Conservation (phyloP, 176 grass and related monocot genomes). For the Pontederia paniculata region DNA sequence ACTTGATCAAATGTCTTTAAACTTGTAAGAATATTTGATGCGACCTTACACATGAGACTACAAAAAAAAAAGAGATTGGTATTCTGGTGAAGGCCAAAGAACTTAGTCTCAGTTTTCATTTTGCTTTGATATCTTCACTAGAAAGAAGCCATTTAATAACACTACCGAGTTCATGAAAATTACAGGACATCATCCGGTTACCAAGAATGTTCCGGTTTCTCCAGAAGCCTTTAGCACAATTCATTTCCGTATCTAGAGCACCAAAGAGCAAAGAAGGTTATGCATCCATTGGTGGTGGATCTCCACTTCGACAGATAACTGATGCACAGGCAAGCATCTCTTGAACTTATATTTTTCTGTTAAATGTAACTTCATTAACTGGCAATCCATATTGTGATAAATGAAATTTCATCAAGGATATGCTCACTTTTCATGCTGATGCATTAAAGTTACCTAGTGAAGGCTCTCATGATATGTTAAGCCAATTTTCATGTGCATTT, state of each 20-base stretch:
- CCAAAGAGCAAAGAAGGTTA: slow-evolving; percentile 99
- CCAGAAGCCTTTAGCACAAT: slow-evolving; percentile 91
- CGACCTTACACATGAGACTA: too few species aligned
- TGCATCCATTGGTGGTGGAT: slow-evolving; percentile 97
- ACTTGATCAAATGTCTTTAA: too few species aligned
- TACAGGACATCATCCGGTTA: slow-evolving; percentile 96
- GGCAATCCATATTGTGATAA: neutral
- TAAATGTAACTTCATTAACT: neutral
- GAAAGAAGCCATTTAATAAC: neutral
- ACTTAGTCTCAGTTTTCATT: too few species aligned
- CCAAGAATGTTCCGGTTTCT: slow-evolving; percentile 89
- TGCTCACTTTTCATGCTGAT: too few species aligned
- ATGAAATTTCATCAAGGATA: too few species aligned
- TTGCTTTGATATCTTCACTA: neutral
- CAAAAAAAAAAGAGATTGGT: too few species aligned
- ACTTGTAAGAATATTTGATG: too few species aligned
- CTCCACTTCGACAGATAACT: slow-evolving; percentile 96
- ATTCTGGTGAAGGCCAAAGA: too few species aligned
- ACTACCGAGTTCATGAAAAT: slow-evolving; percentile 11
- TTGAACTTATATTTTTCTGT: neutral
- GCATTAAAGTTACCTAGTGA: too few species aligned
- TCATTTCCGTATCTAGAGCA: slow-evolving; percentile 87
- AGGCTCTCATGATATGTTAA: too few species aligned
- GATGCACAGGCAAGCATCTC: slow-evolving; percentile 53
- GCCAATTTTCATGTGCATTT: too few species aligned